These are phyloP conservation scores for Lactarius akahatsu DNA, from an alignment of 768 basidiomycete genomes.

Conservation along the genomic window DNA sequence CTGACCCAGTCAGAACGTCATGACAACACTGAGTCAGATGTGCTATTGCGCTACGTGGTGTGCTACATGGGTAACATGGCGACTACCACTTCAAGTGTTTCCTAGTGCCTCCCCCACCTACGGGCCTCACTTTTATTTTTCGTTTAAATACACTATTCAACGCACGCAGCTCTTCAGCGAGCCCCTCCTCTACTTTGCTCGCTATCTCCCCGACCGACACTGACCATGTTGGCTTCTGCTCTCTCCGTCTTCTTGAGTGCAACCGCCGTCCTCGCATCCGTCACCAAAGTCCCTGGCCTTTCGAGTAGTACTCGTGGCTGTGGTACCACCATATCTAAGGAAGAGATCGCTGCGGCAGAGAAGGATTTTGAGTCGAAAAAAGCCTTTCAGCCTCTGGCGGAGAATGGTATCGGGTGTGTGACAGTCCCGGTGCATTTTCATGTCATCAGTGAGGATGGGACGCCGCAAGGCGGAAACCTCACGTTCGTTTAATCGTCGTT, in stretches of 20 bases:
- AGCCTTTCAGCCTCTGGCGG: slow-evolving; percentile 29
- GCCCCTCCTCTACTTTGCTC: not conserved
- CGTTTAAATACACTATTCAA: not conserved
- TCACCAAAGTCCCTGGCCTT: slow-evolving; percentile 12
- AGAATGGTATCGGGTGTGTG: slow-evolving; percentile 5
- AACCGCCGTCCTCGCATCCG: slow-evolving; percentile 33
- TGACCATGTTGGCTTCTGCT: slow-evolving; percentile 27
- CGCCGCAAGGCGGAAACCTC: slow-evolving; percentile 42
- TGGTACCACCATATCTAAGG: slow-evolving; percentile 35
- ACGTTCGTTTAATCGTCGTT: slow-evolving; percentile 36
- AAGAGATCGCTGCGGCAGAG: slow-evolving; percentile 39
- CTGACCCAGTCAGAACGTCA: too few relatives aligned
- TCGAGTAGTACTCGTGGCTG: slow-evolving; percentile 18
- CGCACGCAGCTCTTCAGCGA: not conserved
- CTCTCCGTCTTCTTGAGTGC: slow-evolving; percentile 36
- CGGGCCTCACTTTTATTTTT: not conserved
- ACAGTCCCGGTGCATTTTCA: slow-evolving; percentile 45
- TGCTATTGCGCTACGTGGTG: too few relatives aligned
- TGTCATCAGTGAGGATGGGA: slow-evolving; percentile 43
- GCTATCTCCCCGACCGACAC: not conserved
- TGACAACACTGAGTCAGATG: too few relatives aligned
- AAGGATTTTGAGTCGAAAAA: slow-evolving; percentile 44
- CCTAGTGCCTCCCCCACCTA: too few relatives aligned
- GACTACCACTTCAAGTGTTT: too few relatives aligned
- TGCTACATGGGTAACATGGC: too few relatives aligned